Conservation (phyloP, 768 basidiomycete species). For the Amanita molliuscula region DNA sequence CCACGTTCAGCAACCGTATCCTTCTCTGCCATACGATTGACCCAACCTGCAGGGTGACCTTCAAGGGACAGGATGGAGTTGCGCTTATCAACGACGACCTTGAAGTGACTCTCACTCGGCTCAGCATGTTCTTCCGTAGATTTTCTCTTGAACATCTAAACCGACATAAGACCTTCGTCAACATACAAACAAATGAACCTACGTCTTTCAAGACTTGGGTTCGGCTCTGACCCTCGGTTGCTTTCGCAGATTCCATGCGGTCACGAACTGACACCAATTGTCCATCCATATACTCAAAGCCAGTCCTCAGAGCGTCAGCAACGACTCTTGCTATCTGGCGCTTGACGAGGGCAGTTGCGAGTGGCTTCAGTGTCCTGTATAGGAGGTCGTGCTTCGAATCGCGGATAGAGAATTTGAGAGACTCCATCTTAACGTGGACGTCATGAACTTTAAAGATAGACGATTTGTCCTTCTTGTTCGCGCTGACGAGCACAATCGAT, state of each 20-base stretch:
- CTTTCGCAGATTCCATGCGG: conserved; percentile 52
- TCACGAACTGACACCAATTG: conserved; percentile 86
- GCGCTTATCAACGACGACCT: conserved; percentile 65
- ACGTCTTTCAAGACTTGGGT: conserved; percentile 52
- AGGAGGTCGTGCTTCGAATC: conserved; percentile 86
- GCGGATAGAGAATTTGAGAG: conserved; percentile 83
- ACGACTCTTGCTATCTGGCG: conserved; percentile 47
- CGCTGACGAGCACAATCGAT: conserved; percentile 47
- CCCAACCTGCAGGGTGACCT: conserved; percentile 66
- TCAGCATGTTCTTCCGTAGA: conserved; percentile 25
- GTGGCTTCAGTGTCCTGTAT: conserved; percentile 75
- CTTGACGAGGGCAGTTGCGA: conserved; percentile 80
- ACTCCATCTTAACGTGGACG: conserved; percentile 73
- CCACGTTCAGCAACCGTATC: conserved; percentile 20
- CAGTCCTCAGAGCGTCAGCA: conserved; percentile 63
- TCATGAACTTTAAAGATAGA: conserved; percentile 67
- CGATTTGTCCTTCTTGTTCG: conserved; percentile 45
- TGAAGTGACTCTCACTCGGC: conserved; percentile 37
- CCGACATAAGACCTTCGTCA: neutral
- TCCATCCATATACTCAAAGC: conserved; percentile 80
- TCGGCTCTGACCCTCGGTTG: conserved; percentile 22
- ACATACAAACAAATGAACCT: conserved; percentile 12
- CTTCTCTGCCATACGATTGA: conserved; percentile 43
- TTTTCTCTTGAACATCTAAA: conserved; percentile 50
- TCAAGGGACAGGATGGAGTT: conserved; percentile 54